A percentile compares a stretch with the other conserved stretches of the same genome.
Conservation (phyloP, 2,329 filamentous ascomycete species). For the Leptodontidium sp. region DNA sequence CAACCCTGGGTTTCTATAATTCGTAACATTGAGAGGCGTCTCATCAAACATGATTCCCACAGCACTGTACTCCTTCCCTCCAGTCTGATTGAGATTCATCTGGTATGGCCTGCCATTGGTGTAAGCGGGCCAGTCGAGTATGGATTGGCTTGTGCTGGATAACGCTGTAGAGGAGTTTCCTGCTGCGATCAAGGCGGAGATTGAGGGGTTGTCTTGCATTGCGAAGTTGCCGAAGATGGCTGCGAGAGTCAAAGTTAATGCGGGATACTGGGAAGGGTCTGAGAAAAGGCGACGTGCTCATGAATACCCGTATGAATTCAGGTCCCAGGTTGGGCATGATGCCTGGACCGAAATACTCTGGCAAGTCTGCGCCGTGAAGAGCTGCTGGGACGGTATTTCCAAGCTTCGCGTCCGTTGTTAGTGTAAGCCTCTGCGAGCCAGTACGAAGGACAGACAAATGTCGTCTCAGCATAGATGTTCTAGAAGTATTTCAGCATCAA, state of each 20-base stretch:
- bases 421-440: slow-evolving; percentile 58
- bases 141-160: slow-evolving; percentile 8
- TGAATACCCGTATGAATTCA: slow-evolving; percentile 24
- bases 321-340: slow-evolving; percentile 2
- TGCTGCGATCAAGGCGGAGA: slow-evolving; percentile 21
- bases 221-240: slow-evolving; percentile 34
- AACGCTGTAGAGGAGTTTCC: neutral
- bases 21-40: slow-evolving; percentile 30
- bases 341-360: slow-evolving; percentile 44
- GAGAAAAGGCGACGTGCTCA: slow-evolving; percentile 11
- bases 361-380: slow-evolving; percentile 48
- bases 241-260: neutral
- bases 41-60: slow-evolving; percentile 6
- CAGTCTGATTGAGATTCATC: slow-evolving; percentile 36
- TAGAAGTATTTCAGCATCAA: neutral
- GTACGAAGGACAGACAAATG: slow-evolving; percentile 62
- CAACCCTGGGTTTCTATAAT: slow-evolving; percentile 30
- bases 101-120: slow-evolving; percentile 20
- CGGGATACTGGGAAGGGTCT: neutral
- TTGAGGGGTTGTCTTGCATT: slow-evolving; percentile 26
- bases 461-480: slow-evolving; percentile 60
- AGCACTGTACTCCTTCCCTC: slow-evolving; percentile 23
- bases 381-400: slow-evolving; percentile 52
- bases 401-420: slow-evolving; percentile 45
- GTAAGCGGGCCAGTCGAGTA: slow-evolving; percentile 25